phyloP scores from a whole-genome alignment of 2,329 filamentous ascomycete genomes.

The Oidium heveae region DNA sequence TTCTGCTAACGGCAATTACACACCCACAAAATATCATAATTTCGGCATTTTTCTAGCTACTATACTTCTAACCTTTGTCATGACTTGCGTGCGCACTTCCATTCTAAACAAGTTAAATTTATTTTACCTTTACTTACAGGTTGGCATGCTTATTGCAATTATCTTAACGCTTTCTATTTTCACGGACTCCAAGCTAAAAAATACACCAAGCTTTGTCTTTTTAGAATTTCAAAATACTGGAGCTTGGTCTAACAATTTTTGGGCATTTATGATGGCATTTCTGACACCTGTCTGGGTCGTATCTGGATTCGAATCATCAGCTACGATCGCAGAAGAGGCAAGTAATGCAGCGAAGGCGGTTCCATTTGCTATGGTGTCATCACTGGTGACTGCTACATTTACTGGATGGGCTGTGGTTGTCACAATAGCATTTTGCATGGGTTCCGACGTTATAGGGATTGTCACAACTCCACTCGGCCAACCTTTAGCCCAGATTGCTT shows the following conservation, averaged over 20 bases:
- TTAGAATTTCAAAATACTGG: constrained; percentile 29
- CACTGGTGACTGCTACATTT: constrained; percentile 27
- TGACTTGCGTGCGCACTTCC: constrained; percentile 13
- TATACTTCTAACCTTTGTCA: constrained; percentile 10
- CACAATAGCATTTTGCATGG: constrained; percentile 31
- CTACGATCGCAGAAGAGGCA: constrained; percentile 35
- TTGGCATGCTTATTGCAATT: constrained; percentile 20
- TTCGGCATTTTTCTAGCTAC: constrained; percentile 14
- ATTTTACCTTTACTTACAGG: constrained; percentile 12
- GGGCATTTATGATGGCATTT: constrained; percentile 34
- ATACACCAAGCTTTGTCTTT: constrained; percentile 26
- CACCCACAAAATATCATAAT: constrained; percentile 12
- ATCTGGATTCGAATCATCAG: constrained; percentile 29
- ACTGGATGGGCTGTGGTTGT: constrained; percentile 32
- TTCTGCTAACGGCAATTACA: constrained; percentile 7
- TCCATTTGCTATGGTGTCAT: constrained; percentile 32
- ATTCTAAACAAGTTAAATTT: constrained; percentile 11
- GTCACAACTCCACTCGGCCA: constrained; percentile 27
- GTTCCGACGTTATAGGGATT: constrained; percentile 23
- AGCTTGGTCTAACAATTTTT: constrained; percentile 26
- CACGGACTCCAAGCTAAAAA: constrained; percentile 11
- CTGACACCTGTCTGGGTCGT: constrained; percentile 36
- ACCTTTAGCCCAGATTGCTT: constrained; percentile 30
- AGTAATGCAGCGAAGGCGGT: constrained; percentile 32
- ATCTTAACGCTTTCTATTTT: constrained; percentile 31